Percentiles rank a stretch among this genome's conserved stretches.
phyloP scores from a whole-genome alignment of 352 stramenopile genomes.

The Phytophthora tubulina region DNA sequence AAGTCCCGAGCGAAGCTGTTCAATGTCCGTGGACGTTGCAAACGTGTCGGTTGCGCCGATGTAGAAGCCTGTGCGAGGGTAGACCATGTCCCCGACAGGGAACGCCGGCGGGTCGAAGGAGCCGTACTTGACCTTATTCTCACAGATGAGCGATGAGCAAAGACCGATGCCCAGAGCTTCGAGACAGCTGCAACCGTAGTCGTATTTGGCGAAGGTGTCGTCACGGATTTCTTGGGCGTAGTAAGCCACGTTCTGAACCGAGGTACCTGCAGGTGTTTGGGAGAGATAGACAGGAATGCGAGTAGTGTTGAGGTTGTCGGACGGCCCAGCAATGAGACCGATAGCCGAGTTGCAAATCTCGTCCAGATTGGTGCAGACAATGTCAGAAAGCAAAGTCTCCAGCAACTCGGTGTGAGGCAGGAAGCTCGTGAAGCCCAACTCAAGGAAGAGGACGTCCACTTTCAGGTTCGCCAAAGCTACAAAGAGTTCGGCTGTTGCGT shows the following conservation, averaged over 20 bases:
- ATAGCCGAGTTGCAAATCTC: constrained; percentile 55
- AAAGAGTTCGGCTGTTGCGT: constrained; percentile 48
- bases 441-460: constrained; percentile 50
- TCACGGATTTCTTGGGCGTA: constrained; percentile 63
- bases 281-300: constrained; percentile 65
- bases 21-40: constrained; percentile 43
- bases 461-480: constrained; percentile 45
- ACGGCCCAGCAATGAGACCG: constrained; percentile 48
- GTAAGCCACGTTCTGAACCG: constrained; percentile 67
- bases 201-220: constrained; percentile 59
- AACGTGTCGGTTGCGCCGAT: constrained; percentile 53
- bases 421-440: constrained; percentile 52
- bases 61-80: constrained; percentile 55
- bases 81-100: constrained; percentile 24
- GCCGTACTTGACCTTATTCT: constrained; percentile 65
- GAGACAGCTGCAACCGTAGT: constrained; percentile 63
- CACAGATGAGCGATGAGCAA: constrained; percentile 54
- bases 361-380: constrained; percentile 51
- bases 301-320: constrained; percentile 56
- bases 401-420: constrained; percentile 36
- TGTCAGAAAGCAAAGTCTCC: constrained; percentile 39
- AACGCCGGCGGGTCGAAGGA: constrained; percentile 48
- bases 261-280: constrained; percentile 62
- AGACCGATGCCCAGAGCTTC: constrained; percentile 42
- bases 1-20: constrained; percentile 43